A percentile compares a stretch with the other conserved stretches of the same genome.
These are phyloP conservation scores for Puccinia horiana DNA, from an alignment of 1,284 basidiomycete genomes.

Conservation along the genomic window DNA sequence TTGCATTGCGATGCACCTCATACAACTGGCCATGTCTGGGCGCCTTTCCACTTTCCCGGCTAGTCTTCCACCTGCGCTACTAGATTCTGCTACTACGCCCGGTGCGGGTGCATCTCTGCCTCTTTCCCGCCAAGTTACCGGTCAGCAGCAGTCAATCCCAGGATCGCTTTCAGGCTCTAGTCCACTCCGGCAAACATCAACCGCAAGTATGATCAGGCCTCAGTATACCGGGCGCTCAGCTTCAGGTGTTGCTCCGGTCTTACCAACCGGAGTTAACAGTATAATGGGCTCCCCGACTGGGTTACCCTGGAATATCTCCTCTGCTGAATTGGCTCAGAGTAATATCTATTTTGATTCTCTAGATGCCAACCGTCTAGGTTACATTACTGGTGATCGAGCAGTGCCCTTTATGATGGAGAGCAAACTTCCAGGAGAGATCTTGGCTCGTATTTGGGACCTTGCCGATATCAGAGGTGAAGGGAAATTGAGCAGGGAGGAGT, in stretches of 20 bases:
- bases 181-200: conserved; percentile 40
- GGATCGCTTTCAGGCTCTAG: conserved; percentile 54
- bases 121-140: conserved; percentile 42
- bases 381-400: conserved; percentile 87
- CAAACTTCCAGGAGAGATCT: conserved; percentile 75
- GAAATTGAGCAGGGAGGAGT: conserved; percentile 82
- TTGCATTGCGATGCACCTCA: conserved; percentile 78
- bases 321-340: conserved; percentile 75
- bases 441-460: conserved; percentile 95
- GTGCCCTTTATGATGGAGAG: conserved; percentile 96
- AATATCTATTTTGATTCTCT: conserved; percentile 83
- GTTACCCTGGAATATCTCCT: conserved; percentile 78
- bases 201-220: conserved; percentile 16
- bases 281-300: conserved; percentile 14
- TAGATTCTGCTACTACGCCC: conserved; percentile 68
- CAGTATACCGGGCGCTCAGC: conserved; percentile 40
- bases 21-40: conserved; percentile 69
- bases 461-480: conserved; percentile 89
- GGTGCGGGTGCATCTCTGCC: background rate
- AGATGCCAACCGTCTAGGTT: conserved; percentile 74
- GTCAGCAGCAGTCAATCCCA: conserved; percentile 10
- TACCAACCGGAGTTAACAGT: conserved; percentile 9
- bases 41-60: conserved; percentile 74
- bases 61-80: conserved; percentile 80
- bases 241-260: conserved; percentile 1